Evolutionary conservation across 306 rosid species (phyloP), one percentile per base, ranked within the genome.

Genomic region (Malus sieversii): DNA sequence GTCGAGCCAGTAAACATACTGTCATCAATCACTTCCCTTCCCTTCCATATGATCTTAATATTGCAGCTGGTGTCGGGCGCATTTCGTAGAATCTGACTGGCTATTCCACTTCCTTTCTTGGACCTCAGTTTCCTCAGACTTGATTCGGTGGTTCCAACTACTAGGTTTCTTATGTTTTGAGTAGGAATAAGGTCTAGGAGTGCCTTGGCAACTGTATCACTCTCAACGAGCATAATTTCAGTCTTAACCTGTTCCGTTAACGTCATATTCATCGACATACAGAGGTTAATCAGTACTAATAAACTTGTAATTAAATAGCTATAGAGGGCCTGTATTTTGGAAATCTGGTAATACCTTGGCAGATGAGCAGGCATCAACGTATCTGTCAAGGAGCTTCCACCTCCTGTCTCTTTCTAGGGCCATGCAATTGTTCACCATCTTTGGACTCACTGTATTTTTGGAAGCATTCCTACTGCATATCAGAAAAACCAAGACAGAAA

Each of bases 211-310:
- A 83, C 81, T 58, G 80, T 61, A 73, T 86, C 92, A 84, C 91
- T 88, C 86, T 91, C 98, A 65, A 89, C 79, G 16, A 86, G 78
- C 64, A 88, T 78, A 20, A 89, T 84, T 42, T 93, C 97, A 77
- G 86, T 93, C 84, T 86, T 82, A 66, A 89, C 96, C 97, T 93
- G 88, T 71, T 51, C 25, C 67, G 6, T 57, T 58, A 8, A 58
- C 29, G 11, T 51, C 20, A 15, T 15, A 51, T 15, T 51, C 18
- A 51, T 51, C 55, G 1, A 15, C 20, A 51, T 51, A 51, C 20
- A 1, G 20, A 15, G 55, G 55, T 16, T 51, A 51, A 51, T 51
- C 18, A 2, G 55, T 16, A 15, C 55, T 42, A 62, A 29, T 58
- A 6, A 15, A 58, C 14, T 57, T 57, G 11, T 13, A 57, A 33